These are phyloP conservation scores for Carex pumila DNA, from an alignment of 176 grass and related monocot species.

Conservation along the genomic window DNA sequence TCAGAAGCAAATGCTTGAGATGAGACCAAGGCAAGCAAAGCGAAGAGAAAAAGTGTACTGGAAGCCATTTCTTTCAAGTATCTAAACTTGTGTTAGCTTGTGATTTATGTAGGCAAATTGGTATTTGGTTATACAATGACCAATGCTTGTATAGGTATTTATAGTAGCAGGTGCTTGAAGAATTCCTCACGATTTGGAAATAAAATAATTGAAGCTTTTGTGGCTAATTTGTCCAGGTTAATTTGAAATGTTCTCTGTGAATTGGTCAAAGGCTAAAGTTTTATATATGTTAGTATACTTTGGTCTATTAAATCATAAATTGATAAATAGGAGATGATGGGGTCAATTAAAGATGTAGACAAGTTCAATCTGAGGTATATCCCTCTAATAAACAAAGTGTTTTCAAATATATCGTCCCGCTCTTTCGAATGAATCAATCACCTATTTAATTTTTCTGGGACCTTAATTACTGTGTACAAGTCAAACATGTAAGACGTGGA, in stretches of 20 bases:
- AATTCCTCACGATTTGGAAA: neutral
- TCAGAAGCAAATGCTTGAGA: constrained; percentile 37
- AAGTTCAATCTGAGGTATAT: too few relatives aligned
- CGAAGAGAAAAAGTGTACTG: neutral
- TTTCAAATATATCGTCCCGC: neutral
- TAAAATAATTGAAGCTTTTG: neutral
- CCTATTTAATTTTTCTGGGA: neutral
- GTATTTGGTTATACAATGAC: neutral
- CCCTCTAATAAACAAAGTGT: neutral
- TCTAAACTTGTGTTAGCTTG: neutral
- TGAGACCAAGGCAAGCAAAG: neutral
- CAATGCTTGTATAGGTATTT: neutral
- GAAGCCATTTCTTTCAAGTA: neutral
- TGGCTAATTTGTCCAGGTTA: neutral
- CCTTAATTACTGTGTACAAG: neutral
- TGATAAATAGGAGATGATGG: too few relatives aligned
- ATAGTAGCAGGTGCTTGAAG: neutral
- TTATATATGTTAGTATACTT: neutral
- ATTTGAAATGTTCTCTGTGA: neutral
- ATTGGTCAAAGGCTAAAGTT: neutral
- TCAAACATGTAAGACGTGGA: neutral
- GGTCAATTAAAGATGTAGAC: too few relatives aligned
- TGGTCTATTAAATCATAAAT: neutral
- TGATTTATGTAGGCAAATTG: neutral
- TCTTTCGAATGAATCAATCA: too few relatives aligned